Evolutionary conservation across 176 grass and related monocot genomes (phyloP).

Genomic region (Paspalum notatum): DNA sequence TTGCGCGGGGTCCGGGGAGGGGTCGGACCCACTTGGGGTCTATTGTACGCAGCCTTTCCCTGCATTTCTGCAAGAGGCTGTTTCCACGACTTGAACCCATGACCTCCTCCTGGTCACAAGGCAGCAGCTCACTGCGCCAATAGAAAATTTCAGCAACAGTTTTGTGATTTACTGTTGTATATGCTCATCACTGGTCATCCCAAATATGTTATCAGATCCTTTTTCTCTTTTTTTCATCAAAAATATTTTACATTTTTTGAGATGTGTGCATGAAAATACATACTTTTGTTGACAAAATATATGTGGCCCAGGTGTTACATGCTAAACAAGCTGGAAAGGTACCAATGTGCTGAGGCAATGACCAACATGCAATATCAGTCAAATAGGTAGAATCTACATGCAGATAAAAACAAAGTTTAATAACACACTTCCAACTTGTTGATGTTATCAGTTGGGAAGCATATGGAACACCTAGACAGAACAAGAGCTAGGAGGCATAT

Average conservation of each 20-base stretch:
- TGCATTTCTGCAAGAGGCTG: no score
- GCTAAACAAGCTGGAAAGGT: not conserved
- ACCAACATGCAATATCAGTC: constrained; percentile 6
- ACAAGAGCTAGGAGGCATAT: not conserved
- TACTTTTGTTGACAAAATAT: constrained; percentile 21
- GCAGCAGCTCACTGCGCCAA: no score
- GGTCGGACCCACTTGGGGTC: no score
- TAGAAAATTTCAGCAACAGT: not conserved
- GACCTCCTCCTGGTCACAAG: no score
- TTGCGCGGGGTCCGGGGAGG: no score
- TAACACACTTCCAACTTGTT: constrained; percentile 26
- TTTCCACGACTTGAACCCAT: no score
- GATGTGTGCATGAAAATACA: not conserved
- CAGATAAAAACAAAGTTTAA: constrained; percentile 12
- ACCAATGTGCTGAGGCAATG: not conserved
- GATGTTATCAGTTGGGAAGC: constrained; percentile 13
- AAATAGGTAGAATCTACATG: not conserved
- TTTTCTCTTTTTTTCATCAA: constrained; percentile 20
- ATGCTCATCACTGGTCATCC: not conserved
- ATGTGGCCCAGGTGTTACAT: not conserved
- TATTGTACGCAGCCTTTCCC: no score
- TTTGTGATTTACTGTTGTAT: constrained; percentile 12
- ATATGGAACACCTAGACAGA: constrained; percentile 33
- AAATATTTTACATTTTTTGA: not conserved
- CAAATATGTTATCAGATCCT: not conserved